Base-by-base conservation (phyloP, 805 yeast species). In the Yarrowia keelungensis region DNA sequence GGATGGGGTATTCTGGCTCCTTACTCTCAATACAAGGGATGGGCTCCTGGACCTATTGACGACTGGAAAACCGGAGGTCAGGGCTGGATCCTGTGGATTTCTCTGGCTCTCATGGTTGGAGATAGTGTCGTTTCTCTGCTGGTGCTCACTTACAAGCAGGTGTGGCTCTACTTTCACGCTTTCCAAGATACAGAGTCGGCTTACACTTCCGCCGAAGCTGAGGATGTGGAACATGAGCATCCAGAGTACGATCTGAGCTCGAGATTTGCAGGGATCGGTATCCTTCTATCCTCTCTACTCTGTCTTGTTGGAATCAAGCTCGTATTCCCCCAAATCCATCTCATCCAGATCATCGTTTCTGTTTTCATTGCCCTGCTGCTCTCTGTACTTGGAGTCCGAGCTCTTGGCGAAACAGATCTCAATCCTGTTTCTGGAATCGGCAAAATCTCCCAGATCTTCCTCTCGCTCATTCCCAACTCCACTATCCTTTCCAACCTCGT, bases 361-460 rank as follows among this genome's bases (percentile, higher is more conserved):
- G 84, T 94, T 5, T 71, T 88, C 0, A 73, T 95, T 26, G 97
- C 98, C 0, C 79, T 94, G 32, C 79, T 92, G 69, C 82, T 94
- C 53, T 91, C 97, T 0, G 83, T 94, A 0, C 81, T 94, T 5
- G 98, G 97, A 1, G 97, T 95, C 0, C 82, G 98, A 56, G 98
- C 99, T 0, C 80, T 94, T 7, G 99, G 99, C 5, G 98, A 95
- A 77, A 95, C 99, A 0, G 99, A 94, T 78, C 83, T 94, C 71
- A 94, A 94, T 75, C 99, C 99, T 0, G 99, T 94, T 1, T 89
- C 97, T 74, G 98, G 98, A 0, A 93, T 94, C 35, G 98, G 99
- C 1, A 94, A 94, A 78, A 80, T 94, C 38, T 93, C 98, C 0
- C 99, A 94, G 77, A 81, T 94, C 61, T 78, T 95, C 2, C 92